Evolutionary conservation across 202 grass and related monocot genomes (phyloP).

Genomic region (Setaria italica): DNA sequence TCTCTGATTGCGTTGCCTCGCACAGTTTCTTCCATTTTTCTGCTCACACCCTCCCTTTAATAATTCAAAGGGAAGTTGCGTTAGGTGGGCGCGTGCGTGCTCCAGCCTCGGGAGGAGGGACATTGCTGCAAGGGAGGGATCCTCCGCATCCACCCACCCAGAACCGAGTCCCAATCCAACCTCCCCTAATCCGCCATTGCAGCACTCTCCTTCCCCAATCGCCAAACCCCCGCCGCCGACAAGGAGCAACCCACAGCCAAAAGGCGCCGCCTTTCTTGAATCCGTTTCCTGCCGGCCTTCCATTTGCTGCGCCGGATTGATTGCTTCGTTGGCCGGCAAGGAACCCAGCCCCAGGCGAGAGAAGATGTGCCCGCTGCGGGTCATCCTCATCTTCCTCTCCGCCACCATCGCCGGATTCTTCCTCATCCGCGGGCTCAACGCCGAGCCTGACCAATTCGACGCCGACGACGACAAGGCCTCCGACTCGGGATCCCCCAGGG

Average conservation of each 20-base stretch:
- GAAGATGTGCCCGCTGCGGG: too few species aligned
- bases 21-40: too few species aligned
- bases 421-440: too few species aligned
- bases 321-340: neutral
- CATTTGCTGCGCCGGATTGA: neutral
- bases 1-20: too few species aligned
- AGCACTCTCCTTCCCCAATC: neutral
- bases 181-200: neutral
- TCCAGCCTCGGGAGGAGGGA: neutral
- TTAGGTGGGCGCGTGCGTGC: neutral
- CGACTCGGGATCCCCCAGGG: conserved; percentile 47
- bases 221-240: neutral
- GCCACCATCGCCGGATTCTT: too few species aligned
- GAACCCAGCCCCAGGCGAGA: neutral
- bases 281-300: neutral
- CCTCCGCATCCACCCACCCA: neutral
- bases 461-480: neutral
- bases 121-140: neutral
- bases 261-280: conserved; percentile 7
- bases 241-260: neutral
- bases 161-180: neutral
- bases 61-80: neutral
- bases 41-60: too few species aligned
- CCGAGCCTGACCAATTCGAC: too few species aligned
- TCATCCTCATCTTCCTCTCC: too few species aligned